Conservation (phyloP, 345 rosid genomes). For the Lepidium africanum region DNA sequence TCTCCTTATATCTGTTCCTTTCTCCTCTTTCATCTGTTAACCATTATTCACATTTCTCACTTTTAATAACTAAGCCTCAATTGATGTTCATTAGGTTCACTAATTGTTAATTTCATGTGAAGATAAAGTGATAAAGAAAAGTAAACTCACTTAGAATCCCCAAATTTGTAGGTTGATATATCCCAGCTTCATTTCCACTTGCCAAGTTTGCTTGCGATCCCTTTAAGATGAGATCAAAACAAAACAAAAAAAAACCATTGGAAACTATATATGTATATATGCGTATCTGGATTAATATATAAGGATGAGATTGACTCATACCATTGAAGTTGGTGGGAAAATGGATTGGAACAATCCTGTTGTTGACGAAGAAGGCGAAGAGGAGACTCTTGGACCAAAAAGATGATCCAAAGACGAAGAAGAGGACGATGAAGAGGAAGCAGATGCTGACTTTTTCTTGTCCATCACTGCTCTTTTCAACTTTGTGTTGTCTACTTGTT, state of each 20-base stretch:
- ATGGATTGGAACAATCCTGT: slow-evolving; percentile 29
- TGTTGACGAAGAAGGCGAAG: slow-evolving; percentile 26
- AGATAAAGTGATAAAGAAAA: too few species aligned
- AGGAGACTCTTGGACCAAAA: slow-evolving; percentile 28
- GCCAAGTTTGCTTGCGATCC: slow-evolving; percentile 29
- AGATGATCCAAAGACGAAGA: slow-evolving; percentile 26
- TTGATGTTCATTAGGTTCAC: background rate
- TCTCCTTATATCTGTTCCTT: slow-evolving; percentile 30
- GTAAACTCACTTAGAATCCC: slow-evolving; percentile 16
- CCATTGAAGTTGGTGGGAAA: slow-evolving; percentile 26
- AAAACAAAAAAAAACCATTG: background rate
- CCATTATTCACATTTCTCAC: background rate
- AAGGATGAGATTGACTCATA: background rate
- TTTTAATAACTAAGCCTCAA: background rate
- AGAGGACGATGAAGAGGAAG: slow-evolving; percentile 24
- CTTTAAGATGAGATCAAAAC: slow-evolving; percentile 10
- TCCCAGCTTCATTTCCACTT: slow-evolving; percentile 32
- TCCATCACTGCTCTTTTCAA: slow-evolving; percentile 22
- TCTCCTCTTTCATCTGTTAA: slow-evolving; percentile 23
- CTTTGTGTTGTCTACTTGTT: background rate
- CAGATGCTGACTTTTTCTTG: slow-evolving; percentile 24
- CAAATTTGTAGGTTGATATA: slow-evolving; percentile 36
- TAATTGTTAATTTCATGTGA: background rate
- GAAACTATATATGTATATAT: background rate
- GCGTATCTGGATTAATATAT: too few species aligned